A percentile compares a stretch with the other conserved stretches of the same genome.
These are phyloP conservation scores for Pezicula radicicola DNA, from an alignment of 2,329 filamentous ascomycete genomes.

Conservation along the genomic window DNA sequence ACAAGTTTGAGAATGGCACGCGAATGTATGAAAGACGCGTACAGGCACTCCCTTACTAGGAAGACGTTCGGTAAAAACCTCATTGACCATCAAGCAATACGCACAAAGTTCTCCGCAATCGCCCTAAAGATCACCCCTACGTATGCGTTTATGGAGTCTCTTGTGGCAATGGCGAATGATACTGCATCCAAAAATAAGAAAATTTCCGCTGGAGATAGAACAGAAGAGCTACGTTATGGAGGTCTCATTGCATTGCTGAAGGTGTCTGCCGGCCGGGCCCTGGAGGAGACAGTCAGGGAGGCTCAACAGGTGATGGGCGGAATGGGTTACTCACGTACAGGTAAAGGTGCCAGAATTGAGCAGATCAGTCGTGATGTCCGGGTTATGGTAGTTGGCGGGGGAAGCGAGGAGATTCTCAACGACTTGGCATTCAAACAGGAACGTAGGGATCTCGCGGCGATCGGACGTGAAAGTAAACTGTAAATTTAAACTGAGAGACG, in stretches of 20 bases:
- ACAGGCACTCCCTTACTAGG: conserved; percentile 94
- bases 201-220: conserved; percentile 84
- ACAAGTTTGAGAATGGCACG: conserved; percentile 89
- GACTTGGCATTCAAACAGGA: conserved; percentile 89
- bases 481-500: background rate
- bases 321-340: conserved; percentile 83
- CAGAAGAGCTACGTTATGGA: conserved; percentile 89
- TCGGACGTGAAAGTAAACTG: conserved; percentile 32
- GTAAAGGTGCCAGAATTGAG: conserved; percentile 92
- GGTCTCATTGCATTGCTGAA: conserved; percentile 90
- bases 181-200: conserved; percentile 37
- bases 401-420: conserved; percentile 95
- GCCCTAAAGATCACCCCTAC: conserved; percentile 90
- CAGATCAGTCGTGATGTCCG: conserved; percentile 87
- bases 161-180: conserved; percentile 73
- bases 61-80: conserved; percentile 92
- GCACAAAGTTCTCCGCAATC: conserved; percentile 95
- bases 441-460: conserved; percentile 76
- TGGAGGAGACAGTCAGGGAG: conserved; percentile 93
- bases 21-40: conserved; percentile 89
- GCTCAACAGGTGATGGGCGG: conserved; percentile 97
- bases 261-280: conserved; percentile 84
- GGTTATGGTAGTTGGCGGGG: conserved; percentile 90
- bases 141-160: conserved; percentile 49
- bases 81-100: conserved; percentile 91